Base-by-base conservation (phyloP, 495 filamentous ascomycete species). In the Pyrenula massariospora region DNA sequence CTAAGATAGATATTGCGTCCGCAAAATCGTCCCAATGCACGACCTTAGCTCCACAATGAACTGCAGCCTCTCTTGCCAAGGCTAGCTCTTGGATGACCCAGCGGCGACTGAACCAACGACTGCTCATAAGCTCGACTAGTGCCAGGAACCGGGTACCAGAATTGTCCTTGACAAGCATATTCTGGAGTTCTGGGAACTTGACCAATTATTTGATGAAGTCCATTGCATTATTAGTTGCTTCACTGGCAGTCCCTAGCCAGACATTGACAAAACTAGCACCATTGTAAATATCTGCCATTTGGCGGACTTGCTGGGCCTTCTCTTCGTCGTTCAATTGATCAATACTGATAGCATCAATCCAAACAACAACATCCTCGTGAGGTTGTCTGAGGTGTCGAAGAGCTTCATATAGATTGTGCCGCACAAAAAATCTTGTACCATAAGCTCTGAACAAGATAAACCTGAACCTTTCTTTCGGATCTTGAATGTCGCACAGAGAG, bases 31-130 rank as follows among this genome's bases (percentile, higher is more conserved):
- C 47, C 68, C 65, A 71, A 1, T 56, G 12, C 19, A 71, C 60
- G 10, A 31, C 15, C 3, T 67, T 54, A 10, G 24, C 23, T 1
- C 68, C 68, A 47, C 63, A 71, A 24, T 60, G 56, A 5, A 71
- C 52, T 15, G 31, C 62, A 11, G 67, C 67, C 2, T 56, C 54
- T 21, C 60, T 58, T 1, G 70, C 62, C 24, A 73, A 54, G 2
- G 70, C 67, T 15, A 73, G 62, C 48, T 74, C 71, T 55, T 74
- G 70, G 3, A 72, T 59, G 19, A 69, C 63, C 69, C 69, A 72
- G 0, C 68, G 61, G 0, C 69, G 62, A 22, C 61, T 66, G 42
- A 72, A 72, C 68, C 68, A 70, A 2, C 50, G 25, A 12, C 68
- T 58, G 21, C 59, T 62, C 70, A 72, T 70, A 0, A 72, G 57